Evolutionary conservation across 805 yeast genomes (phyloP).

Genomic region (Pichia pseudocactophila): DNA sequence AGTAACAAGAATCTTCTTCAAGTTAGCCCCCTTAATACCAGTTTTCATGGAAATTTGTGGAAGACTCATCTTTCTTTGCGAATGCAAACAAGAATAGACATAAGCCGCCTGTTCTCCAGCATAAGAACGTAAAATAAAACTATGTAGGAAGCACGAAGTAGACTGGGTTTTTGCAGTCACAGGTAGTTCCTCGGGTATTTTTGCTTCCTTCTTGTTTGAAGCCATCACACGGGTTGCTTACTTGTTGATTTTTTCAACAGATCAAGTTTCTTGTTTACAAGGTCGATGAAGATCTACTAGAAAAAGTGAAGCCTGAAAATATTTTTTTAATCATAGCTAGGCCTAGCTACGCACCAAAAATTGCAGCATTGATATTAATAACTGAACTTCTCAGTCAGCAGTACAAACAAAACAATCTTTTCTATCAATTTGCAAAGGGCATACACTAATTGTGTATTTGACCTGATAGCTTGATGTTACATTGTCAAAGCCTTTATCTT

Average conservation of each 20-base stretch:
- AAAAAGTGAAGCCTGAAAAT: too few relatives aligned
- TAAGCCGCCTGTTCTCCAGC: conserved; percentile 69
- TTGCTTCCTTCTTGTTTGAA: neutral
- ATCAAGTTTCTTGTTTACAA: neutral
- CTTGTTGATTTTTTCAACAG: neutral
- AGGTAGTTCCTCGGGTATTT: conserved; percentile 19
- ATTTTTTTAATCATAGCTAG: too few relatives aligned
- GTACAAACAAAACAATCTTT: too few relatives aligned
- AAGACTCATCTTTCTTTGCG: conserved; percentile 58
- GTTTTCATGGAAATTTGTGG: conserved; percentile 43
- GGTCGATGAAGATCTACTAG: too few relatives aligned
- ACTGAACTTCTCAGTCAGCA: too few relatives aligned
- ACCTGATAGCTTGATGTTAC: too few relatives aligned
- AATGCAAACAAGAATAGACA: conserved; percentile 50
- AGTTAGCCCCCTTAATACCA: conserved; percentile 37
- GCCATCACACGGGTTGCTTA: neutral
- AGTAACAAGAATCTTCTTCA: conserved; percentile 63
- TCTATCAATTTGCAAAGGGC: too few relatives aligned
- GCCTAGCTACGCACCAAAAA: too few relatives aligned
- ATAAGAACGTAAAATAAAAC: conserved; percentile 42
- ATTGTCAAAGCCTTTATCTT: too few relatives aligned
- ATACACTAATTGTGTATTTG: too few relatives aligned
- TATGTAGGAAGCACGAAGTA: conserved; percentile 52
- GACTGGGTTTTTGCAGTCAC: conserved; percentile 43
- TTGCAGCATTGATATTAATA: too few relatives aligned